phyloP scores from a whole-genome alignment of 2,329 filamentous ascomycete genomes.

The Daldinia eschscholtzii region DNA sequence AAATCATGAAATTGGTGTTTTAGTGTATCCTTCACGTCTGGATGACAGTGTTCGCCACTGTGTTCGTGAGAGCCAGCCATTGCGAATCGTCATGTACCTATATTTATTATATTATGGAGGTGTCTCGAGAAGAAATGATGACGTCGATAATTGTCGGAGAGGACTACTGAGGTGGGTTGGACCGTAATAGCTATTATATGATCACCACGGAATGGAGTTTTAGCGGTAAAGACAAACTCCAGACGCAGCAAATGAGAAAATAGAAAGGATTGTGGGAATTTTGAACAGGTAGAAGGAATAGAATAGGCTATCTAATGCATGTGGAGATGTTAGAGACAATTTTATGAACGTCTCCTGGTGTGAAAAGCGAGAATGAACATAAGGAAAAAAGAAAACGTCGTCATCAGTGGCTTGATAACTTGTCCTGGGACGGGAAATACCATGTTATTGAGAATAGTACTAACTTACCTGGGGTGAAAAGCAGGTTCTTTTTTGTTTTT shows the following conservation, averaged over 20 bases:
- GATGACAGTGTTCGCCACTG: conserved; percentile 42
- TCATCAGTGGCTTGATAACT: conserved; percentile 41
- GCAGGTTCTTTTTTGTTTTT: neutral
- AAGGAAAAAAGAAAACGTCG: conserved; percentile 18
- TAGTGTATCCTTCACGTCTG: conserved; percentile 60
- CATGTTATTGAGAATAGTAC: conserved; percentile 7
- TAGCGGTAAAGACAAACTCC: neutral
- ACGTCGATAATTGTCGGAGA: conserved; percentile 8
- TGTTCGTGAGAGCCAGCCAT: conserved; percentile 42
- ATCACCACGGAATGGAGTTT: neutral
- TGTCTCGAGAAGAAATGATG: neutral
- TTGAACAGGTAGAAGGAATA: neutral
- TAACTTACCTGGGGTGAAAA: conserved; percentile 9
- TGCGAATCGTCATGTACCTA: conserved; percentile 12
- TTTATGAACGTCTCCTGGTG: neutral
- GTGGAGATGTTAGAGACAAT: conserved; percentile 1
- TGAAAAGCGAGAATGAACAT: neutral
- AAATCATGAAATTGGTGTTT: conserved; percentile 62
- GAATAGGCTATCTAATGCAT: conserved; percentile 3
- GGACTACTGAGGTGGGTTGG: conserved; percentile 2
- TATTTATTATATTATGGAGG: neutral
- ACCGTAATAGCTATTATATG: neutral
- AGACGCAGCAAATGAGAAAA: conserved; percentile 1
- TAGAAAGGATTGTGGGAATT: neutral
- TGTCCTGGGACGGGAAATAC: conserved; percentile 16